phyloP scores from a whole-genome alignment of 169 alveolate species.

The Hepatocystis sp. region DNA sequence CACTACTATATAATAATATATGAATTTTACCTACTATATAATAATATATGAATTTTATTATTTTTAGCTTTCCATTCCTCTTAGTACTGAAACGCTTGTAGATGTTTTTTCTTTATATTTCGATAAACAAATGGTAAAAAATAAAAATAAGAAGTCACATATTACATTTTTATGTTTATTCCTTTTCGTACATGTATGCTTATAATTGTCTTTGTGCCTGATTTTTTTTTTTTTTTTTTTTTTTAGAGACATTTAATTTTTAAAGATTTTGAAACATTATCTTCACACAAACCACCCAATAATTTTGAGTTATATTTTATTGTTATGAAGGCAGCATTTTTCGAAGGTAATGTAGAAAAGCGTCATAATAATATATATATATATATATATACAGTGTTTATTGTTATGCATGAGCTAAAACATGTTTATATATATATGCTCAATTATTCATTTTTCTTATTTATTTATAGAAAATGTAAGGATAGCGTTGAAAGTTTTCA shows the following conservation, averaged over 20 bases:
- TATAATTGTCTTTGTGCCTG: no score
- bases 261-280: constrained; percentile 60
- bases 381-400: no score
- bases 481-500: constrained; percentile 51
- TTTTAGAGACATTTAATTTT: constrained; percentile 55
- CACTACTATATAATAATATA: background rate
- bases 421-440: no score
- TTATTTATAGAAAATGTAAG: constrained; percentile 50
- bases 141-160: no score
- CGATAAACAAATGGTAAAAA: constrained; percentile 53
- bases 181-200: no score
- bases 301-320: constrained; percentile 63
- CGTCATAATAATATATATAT: no score
- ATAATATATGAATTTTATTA: constrained; percentile 1
- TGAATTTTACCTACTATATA: background rate
- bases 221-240: constrained; percentile 2
- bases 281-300: constrained; percentile 10
- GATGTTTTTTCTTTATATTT: constrained; percentile 50
- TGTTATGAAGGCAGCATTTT: constrained; percentile 70
- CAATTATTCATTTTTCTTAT: constrained; percentile 11
- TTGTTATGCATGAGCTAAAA: no score
- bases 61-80: constrained; percentile 28
- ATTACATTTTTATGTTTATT: no score
- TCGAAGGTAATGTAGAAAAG: constrained; percentile 42
- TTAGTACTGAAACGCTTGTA: constrained; percentile 46